Evolutionary conservation across 805 yeast species (phyloP).

Genomic region (Saccharomyces kudriavzevii): DNA sequence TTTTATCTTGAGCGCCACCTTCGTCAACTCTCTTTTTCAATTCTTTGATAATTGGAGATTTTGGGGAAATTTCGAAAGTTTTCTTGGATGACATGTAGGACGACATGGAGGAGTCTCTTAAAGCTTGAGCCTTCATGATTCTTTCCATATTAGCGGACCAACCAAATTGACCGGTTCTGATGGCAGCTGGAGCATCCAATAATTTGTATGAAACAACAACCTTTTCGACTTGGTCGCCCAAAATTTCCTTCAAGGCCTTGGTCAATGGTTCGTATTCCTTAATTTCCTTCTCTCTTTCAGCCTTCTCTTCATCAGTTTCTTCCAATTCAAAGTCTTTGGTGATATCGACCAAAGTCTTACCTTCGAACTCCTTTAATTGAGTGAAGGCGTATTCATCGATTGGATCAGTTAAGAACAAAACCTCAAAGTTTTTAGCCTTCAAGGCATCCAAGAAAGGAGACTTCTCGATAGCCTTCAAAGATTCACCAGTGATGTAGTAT

Average conservation of each 20-base stretch:
- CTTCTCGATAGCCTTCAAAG: conserved; percentile 93
- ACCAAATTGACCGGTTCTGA: conserved; percentile 99
- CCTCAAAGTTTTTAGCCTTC: conserved; percentile 98
- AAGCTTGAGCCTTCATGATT: conserved; percentile 99
- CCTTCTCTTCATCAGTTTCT: conserved; percentile 98
- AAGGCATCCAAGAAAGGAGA: conserved; percentile 98
- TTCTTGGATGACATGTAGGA: conserved; percentile 99
- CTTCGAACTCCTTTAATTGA: conserved; percentile 98
- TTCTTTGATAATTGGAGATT: conserved; percentile 89
- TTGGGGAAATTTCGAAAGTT: conserved; percentile 97
- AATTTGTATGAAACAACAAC: conserved; percentile 96
- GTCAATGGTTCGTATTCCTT: conserved; percentile 90
- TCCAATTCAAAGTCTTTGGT: conserved; percentile 98
- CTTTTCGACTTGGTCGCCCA: conserved; percentile 98
- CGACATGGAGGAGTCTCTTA: conserved; percentile 97
- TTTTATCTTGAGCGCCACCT: conserved; percentile 96
- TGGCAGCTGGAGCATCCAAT: conserved; percentile 98
- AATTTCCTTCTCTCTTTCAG: conserved; percentile 83
- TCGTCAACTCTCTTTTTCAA: conserved; percentile 93
- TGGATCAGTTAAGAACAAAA: conserved; percentile 95
- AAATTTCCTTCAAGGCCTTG: conserved; percentile 89
- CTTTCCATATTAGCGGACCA: conserved; percentile 99
- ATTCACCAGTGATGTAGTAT: conserved; percentile 98
- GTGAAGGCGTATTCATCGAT: conserved; percentile 99
- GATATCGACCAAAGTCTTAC: conserved; percentile 96